phyloP scores from a whole-genome alignment of 441 rosid species.

The Bruguiera hainesii region DNA sequence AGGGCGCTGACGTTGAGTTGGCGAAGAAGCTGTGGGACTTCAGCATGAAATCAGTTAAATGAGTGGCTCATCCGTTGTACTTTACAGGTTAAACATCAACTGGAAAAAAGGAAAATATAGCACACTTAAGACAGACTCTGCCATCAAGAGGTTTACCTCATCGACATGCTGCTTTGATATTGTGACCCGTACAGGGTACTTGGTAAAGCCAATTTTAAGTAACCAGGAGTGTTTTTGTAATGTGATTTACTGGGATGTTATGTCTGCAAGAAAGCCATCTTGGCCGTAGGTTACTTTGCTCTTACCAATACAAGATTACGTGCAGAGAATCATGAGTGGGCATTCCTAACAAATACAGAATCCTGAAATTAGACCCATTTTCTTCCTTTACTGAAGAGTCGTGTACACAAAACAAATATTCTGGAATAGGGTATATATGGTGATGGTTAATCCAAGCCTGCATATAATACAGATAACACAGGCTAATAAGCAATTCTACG shows the following conservation, averaged over 20 bases:
- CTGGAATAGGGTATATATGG: slow-evolving; percentile 16
- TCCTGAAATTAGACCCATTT: slow-evolving; percentile 20
- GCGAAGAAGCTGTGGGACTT: slow-evolving; percentile 75
- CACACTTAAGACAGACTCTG: too few species aligned
- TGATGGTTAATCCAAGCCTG: slow-evolving; percentile 26
- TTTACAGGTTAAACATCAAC: too few species aligned
- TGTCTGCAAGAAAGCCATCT: too few species aligned
- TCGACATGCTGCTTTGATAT: too few species aligned
- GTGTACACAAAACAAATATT: slow-evolving; percentile 34
- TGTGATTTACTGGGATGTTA: too few species aligned
- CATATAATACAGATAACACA: slow-evolving; percentile 15
- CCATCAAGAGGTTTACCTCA: too few species aligned
- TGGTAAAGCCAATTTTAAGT: too few species aligned
- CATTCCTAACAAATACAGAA: slow-evolving; percentile 4
- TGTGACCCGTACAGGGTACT: too few species aligned
- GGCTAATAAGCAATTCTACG: slow-evolving; percentile 24
- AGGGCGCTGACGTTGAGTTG: slow-evolving; percentile 41
- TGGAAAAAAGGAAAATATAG: too few species aligned
- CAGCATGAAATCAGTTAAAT: slow-evolving; percentile 37
- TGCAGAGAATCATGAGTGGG: neutral
- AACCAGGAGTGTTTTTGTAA: too few species aligned
- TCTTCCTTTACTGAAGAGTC: slow-evolving; percentile 13
- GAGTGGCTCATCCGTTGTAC: neutral
- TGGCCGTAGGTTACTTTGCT: too few species aligned
- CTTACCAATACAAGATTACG: too few species aligned